Base-by-base conservation (phyloP, 805 yeast species). In the Hanseniaspora nectarophila region DNA sequence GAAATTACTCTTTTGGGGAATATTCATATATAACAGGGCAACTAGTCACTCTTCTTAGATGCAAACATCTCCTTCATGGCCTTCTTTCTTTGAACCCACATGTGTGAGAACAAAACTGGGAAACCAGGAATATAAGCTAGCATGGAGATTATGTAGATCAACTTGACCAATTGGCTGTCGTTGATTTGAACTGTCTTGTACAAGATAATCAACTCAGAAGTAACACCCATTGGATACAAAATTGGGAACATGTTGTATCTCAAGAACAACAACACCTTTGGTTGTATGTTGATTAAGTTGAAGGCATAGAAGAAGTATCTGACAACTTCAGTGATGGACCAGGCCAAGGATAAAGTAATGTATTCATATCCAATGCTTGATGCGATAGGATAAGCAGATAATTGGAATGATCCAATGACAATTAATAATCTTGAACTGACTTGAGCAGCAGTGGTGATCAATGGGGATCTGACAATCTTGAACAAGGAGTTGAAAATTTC, bases 291-390 rank as follows among this genome's bases (percentile, higher is more conserved):
- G 58, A 90, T 71, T 42, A 66, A 54, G 9, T 62, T 59, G 54
- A 55, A 63, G 45, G 61, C 66, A 63, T 92, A 94, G 70, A 78
- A 92, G 40, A 86, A 75, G 68, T 92, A 92, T 64, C 98, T 76
- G 54, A 89, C 81, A 43, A 86, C 74, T 67, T 92, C 98, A n/a
- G 97, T 86, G 50, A 85, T 60, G n/a, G 92, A 78, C 98, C 98
- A 92, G 12, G 96, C 88, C 42, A 79, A 59, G 44, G 80, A 72
- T 64, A 90, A 74, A 1, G 90, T 71, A 53, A 80, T 67, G 65
- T 82, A 89, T 15, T 76, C 79, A 71, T 57, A 72, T 1, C 52
- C 52, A 13, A 43, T 53, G 73, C 58, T 59, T 50, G 58, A 75
- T 73, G 28, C 49, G 23, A 60, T 62, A 23, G 61, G 58, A 18